phyloP scores from a whole-genome alignment of 495 filamentous ascomycete genomes.

The Aspergillus bertholletiae region DNA sequence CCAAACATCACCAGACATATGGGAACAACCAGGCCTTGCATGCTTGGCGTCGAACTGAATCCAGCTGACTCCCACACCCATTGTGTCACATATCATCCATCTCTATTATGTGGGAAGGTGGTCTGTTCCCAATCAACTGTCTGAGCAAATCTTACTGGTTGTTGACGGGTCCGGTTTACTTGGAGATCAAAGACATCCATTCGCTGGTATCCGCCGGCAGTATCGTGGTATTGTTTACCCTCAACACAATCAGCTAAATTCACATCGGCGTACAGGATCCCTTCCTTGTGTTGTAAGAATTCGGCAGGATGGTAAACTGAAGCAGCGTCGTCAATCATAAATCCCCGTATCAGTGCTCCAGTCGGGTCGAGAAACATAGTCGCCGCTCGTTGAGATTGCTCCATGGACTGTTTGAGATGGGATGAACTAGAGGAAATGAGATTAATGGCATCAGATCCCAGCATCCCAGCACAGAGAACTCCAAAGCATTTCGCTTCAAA shows the following conservation, averaged over 20 bases:
- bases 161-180: slow-evolving; percentile 24
- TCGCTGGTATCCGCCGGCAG: slow-evolving; percentile 41
- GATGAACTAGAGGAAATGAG: slow-evolving; percentile 1
- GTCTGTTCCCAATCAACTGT: too few species aligned
- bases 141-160: slow-evolving; percentile 7
- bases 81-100: too few species aligned
- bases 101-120: not conserved
- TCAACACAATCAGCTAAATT: slow-evolving; percentile 36
- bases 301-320: slow-evolving; percentile 16
- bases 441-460: slow-evolving; percentile 24
- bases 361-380: slow-evolving; percentile 39
- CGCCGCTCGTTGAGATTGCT: slow-evolving; percentile 22
- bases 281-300: slow-evolving; percentile 31
- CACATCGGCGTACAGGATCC: slow-evolving; percentile 40
- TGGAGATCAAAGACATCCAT: slow-evolving; percentile 39
- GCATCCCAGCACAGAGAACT: slow-evolving; percentile 28
- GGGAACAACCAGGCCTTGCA: too few species aligned
- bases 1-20: too few species aligned
- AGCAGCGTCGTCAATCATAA: slow-evolving; percentile 14
- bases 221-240: slow-evolving; percentile 44
- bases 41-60: too few species aligned
- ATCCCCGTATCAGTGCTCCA: slow-evolving; percentile 23
- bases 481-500: slow-evolving; percentile 47
- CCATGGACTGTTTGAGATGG: slow-evolving; percentile 12
- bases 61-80: too few species aligned